phyloP scores from a whole-genome alignment of 805 yeast genomes.

The Teunomyces cretensis region DNA sequence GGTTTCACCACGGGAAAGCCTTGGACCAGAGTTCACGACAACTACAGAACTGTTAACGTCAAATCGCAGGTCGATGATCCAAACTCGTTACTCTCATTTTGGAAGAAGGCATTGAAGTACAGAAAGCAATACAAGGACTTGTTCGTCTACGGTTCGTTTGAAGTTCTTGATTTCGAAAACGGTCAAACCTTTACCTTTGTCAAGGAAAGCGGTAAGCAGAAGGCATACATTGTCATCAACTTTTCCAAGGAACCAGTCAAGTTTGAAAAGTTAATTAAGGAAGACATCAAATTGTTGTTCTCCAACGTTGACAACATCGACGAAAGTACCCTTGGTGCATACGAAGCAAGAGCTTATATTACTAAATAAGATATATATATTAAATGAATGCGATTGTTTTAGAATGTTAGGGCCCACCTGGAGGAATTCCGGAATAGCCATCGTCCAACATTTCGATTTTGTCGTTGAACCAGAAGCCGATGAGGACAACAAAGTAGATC shows the following conservation, averaged over 20 bases:
- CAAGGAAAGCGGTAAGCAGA: conserved; percentile 31
- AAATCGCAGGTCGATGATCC: conserved; percentile 47
- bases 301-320: conserved; percentile 7
- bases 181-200: conserved; percentile 40
- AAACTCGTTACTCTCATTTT: conserved; percentile 45
- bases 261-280: conserved; percentile 10
- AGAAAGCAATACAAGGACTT: conserved; percentile 47
- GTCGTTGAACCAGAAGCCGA: conserved; percentile 75
- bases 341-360: conserved; percentile 13
- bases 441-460: conserved; percentile 33
- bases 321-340: conserved; percentile 10
- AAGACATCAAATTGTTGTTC: conserved; percentile 10
- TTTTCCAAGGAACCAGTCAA: conserved; percentile 16
- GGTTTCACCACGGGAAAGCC: conserved; percentile 51
- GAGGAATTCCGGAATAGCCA: conserved; percentile 12
- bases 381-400: not conserved
- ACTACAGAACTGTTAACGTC: conserved; percentile 49
- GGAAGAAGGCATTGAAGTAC: conserved; percentile 39
- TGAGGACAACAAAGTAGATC: conserved; percentile 68
- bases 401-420: too few species aligned
- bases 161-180: conserved; percentile 44
- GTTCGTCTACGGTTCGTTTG: conserved; percentile 48
- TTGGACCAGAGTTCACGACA: conserved; percentile 53
- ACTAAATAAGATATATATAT: not conserved
- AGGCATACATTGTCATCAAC: conserved; percentile 23